Evolutionary conservation across 2,329 filamentous ascomycete genomes (phyloP).

Genomic region (Curvularia hawaiiensis): DNA sequence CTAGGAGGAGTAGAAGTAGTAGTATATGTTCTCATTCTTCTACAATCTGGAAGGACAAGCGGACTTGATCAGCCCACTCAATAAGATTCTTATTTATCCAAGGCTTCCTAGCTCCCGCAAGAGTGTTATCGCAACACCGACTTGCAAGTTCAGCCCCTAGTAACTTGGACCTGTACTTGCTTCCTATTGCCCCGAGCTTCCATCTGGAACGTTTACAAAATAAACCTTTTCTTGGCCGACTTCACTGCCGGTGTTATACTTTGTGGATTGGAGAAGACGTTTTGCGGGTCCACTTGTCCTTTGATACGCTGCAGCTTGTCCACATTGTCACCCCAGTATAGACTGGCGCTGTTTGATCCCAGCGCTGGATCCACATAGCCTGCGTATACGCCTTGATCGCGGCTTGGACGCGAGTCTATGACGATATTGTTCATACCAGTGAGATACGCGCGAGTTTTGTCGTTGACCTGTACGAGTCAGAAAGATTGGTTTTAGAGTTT

Average conservation of each 20-base stretch:
- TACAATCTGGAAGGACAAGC: too few relatives aligned
- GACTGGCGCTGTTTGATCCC: slow-evolving; percentile 48
- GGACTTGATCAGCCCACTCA: too few relatives aligned
- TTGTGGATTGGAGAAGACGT: slow-evolving; percentile 46
- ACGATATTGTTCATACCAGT: slow-evolving; percentile 50
- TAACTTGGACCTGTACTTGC: neutral
- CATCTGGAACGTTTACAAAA: neutral
- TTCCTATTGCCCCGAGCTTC: too few relatives aligned
- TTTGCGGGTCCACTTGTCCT: slow-evolving; percentile 46
- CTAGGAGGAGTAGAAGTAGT: too few relatives aligned
- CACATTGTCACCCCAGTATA: slow-evolving; percentile 54
- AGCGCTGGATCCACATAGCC: slow-evolving; percentile 59
- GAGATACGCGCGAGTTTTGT: slow-evolving; percentile 48
- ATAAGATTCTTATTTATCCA: too few relatives aligned
- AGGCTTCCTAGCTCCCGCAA: too few relatives aligned
- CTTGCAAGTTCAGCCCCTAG: neutral
- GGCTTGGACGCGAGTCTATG: slow-evolving; percentile 34
- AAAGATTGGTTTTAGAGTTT: neutral
- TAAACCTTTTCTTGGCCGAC: neutral
- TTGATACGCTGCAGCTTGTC: slow-evolving; percentile 47
- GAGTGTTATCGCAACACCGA: neutral
- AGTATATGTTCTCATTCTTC: too few relatives aligned
- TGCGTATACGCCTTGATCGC: slow-evolving; percentile 54
- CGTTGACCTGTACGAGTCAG: slow-evolving; percentile 22
- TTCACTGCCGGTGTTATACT: slow-evolving; percentile 34